phyloP scores from a whole-genome alignment of 768 basidiomycete genomes.

The Tricholoma terreum region DNA sequence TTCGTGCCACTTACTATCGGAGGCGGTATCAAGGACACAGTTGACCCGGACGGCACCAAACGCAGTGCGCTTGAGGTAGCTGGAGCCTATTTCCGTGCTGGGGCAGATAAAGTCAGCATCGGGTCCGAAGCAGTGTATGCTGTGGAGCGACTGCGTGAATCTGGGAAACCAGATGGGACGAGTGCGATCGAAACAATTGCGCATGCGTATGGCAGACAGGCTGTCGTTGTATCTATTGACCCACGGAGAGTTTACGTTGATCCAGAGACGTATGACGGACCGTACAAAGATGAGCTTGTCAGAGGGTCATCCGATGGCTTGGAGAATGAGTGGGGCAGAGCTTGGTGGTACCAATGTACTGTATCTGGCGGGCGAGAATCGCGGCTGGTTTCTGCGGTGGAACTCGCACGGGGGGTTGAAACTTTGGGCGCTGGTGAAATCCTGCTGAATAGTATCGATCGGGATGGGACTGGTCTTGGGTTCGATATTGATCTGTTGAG shows the following conservation, averaged over 20 bases:
- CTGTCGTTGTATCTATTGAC: constrained; percentile 97
- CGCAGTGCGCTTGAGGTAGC: constrained; percentile 92
- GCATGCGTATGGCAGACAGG: constrained; percentile 86
- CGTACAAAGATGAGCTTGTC: constrained; percentile 63
- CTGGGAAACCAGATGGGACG: constrained; percentile 57
- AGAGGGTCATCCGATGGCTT: constrained; percentile 40
- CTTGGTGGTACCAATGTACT: constrained; percentile 99
- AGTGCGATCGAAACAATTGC: constrained; percentile 95
- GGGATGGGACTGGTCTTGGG: constrained; percentile 89
- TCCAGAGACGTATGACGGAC: constrained; percentile 60
- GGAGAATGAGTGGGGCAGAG: constrained; percentile 62
- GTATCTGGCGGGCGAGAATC: constrained; percentile 88
- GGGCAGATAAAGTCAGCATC: constrained; percentile 98
- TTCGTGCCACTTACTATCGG: constrained; percentile 99
- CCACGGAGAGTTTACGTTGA: constrained; percentile 85
- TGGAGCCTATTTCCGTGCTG: constrained; percentile 92
- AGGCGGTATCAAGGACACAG: constrained; percentile 93
- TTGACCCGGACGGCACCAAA: constrained; percentile 91
- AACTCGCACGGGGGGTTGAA: constrained; percentile 92
- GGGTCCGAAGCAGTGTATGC: constrained; percentile 95
- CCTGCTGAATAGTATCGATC: constrained; percentile 92
- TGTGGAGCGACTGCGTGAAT: constrained; percentile 73
- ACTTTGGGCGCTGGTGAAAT: constrained; percentile 92
- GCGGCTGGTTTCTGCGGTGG: constrained; percentile 80
- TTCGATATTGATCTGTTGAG: constrained; percentile 85